Evolutionary conservation across 2,329 filamentous ascomycete genomes (phyloP), one percentile per base, ranked within the genome.

Genomic region (Colletotrichum sp.): DNA sequence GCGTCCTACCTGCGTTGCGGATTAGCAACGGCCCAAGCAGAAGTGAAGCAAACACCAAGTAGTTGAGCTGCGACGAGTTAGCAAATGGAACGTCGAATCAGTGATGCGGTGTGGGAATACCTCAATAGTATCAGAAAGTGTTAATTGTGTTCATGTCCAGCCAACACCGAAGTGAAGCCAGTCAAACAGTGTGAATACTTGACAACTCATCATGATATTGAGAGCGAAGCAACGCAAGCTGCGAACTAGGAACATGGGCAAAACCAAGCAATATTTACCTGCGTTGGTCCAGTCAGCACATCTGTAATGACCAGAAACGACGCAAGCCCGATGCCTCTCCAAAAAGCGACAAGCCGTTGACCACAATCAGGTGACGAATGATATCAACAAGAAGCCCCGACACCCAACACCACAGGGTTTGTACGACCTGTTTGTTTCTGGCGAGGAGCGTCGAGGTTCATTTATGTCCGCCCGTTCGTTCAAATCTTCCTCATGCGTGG

Each of bases 401-500:
- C 80, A 80, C 79, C 86, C 84, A 81, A 85, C 85, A 87, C 88
- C 90, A 88, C 89, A 88, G 87, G 88, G 89, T 85, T 90, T 92
- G 90, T 92, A 92, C 89, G 88, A 84, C 87, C 90, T 88, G 85
- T 90, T 84, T 90, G 88, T 89, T 84, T 81, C 83, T 84, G 85
- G 85, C 82, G 86, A 83, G 82, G 83, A 85, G 81, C 80, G 84
- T 83, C 85, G 81, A 82, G 87, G 87, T 89, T 91, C 89, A 85
- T 86, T 90, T 91, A 91, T 92, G 91, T 92, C 91, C 91, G 91
- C 91, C 91, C 91, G 91, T 92, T 92, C 91, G 91, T 92, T 91
- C 90, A 92, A 91, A 85, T 85, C 86, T 89, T 92, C 91, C 87
- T 92, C 91, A 92, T 89, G 81, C 81, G 77, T 76, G 66, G 75